Evolutionary conservation across 495 filamentous ascomycete genomes (phyloP).

Genomic region (Glonium stellatum): DNA sequence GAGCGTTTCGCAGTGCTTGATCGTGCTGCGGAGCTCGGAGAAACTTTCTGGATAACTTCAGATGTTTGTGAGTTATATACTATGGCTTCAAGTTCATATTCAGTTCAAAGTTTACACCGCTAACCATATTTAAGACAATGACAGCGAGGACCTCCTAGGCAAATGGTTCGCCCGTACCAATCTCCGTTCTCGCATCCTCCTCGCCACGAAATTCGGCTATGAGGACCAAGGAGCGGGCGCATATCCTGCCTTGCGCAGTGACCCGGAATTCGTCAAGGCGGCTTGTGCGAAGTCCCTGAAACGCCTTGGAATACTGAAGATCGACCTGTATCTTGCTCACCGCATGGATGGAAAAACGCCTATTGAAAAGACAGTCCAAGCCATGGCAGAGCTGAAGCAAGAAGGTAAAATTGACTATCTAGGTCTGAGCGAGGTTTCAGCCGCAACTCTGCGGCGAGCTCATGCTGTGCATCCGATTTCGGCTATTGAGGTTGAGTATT

Average conservation of each 20-base stretch:
- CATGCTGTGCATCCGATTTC: conserved; percentile 52
- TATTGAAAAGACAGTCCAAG: conserved; percentile 56
- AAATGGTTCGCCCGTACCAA: conserved; percentile 50
- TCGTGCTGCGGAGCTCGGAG: conserved; percentile 42
- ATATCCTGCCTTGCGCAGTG: conserved; percentile 36
- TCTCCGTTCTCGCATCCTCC: conserved; percentile 47
- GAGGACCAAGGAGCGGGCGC: not conserved
- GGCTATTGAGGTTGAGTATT: conserved; percentile 60
- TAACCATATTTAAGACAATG: conserved; percentile 5
- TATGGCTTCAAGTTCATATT: too few relatives aligned
- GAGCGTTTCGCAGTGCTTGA: conserved; percentile 47
- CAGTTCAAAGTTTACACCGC: too few relatives aligned
- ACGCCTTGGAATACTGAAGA: conserved; percentile 43
- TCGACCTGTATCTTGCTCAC: conserved; percentile 61
- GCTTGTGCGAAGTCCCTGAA: conserved; percentile 48
- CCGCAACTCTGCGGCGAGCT: conserved; percentile 53
- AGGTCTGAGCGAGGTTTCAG: conserved; percentile 50
- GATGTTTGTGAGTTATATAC: too few relatives aligned
- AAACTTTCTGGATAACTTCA: conserved; percentile 45
- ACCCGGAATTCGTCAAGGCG: conserved; percentile 47
- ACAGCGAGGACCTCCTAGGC: conserved; percentile 47
- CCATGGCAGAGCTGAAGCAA: conserved; percentile 34
- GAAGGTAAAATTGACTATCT: conserved; percentile 56
- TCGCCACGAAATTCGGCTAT: conserved; percentile 49
- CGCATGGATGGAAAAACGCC: conserved; percentile 50